These are phyloP conservation scores for Phytophthora macrochlamydospora DNA, from an alignment of 352 stramenopile genomes.

Conservation along the genomic window DNA sequence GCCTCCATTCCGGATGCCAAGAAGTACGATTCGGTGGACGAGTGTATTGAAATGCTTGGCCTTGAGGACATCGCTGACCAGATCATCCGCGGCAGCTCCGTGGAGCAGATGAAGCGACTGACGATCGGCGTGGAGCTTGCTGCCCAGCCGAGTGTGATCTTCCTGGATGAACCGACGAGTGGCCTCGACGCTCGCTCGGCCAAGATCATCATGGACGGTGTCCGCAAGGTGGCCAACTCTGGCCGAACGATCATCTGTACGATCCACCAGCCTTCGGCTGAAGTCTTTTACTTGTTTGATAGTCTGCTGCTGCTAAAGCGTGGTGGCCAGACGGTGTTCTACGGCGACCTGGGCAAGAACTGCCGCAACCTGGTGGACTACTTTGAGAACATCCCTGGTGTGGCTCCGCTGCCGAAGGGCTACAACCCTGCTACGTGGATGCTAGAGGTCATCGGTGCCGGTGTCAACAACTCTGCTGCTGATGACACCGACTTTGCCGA, in stretches of 20 bases:
- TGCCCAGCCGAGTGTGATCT: constrained; percentile 2
- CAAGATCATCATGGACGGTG: constrained; percentile 3
- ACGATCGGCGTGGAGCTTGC: constrained; percentile 3
- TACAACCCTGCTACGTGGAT: constrained; percentile 17
- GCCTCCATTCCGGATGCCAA: background rate
- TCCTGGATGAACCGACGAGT: constrained; percentile 3
- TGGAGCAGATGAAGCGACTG: constrained; percentile 3
- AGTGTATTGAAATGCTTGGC: constrained; percentile 1
- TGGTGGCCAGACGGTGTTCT: constrained; percentile 37
- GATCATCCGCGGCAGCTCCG: constrained; percentile 2
- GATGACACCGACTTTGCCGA: constrained; percentile 4
- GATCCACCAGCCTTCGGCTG: constrained; percentile 84
- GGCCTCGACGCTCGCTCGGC: background rate
- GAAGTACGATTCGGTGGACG: background rate
- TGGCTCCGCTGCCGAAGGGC: constrained; percentile 40
- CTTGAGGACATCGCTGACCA: constrained; percentile 1
- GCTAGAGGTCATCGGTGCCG: constrained; percentile 39
- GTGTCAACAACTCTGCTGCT: constrained; percentile 11
- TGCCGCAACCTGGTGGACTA: constrained; percentile 31
- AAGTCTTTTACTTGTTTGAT: constrained; percentile 83
- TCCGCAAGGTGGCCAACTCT: constrained; percentile 1
- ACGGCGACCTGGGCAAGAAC: constrained; percentile 39
- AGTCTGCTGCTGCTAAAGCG: constrained; percentile 63
- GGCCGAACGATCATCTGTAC: constrained; percentile 63
- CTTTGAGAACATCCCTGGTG: constrained; percentile 24